A percentile compares a stretch with the other conserved stretches of the same genome.
Conservation (phyloP, 202 grass and related monocot genomes). For the Brachypodium distachyon region DNA sequence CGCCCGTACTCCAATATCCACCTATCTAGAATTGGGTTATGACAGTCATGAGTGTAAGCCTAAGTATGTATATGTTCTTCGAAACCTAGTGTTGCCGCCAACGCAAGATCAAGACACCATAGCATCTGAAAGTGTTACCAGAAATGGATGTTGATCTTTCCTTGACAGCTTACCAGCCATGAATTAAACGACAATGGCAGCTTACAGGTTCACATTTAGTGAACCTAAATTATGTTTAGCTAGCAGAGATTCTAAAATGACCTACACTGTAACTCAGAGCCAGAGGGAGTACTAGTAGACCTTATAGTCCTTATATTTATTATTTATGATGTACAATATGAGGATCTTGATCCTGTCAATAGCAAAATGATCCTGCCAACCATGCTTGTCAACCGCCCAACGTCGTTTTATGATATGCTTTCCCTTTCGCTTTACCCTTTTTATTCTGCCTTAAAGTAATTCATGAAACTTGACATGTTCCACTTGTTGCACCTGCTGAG, state of each 20-base stretch:
- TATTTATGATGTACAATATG: not conserved
- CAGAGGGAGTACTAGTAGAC: not conserved
- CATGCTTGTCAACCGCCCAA: not conserved
- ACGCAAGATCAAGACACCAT: not conserved
- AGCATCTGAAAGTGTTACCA: not conserved
- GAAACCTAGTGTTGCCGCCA: not conserved
- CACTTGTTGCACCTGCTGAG: not conserved
- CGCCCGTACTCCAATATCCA: not conserved
- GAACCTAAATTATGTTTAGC: not conserved
- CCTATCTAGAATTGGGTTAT: not conserved
- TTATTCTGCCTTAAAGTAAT: not conserved
- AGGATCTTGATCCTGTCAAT: not conserved
- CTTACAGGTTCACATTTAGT: too few species aligned
- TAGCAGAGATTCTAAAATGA: not conserved
- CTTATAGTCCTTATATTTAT: not conserved
- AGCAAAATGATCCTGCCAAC: not conserved
- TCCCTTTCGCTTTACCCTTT: not conserved
- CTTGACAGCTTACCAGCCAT: too few species aligned
- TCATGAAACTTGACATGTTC: not conserved
- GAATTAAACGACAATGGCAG: too few species aligned
- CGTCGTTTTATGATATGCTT: constrained; percentile 11
- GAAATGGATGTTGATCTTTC: not conserved
- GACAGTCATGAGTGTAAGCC: not conserved
- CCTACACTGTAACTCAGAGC: not conserved
- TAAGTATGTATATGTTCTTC: not conserved